Base-by-base conservation (phyloP, 129 eudicot genomes). In the Arctium lappa region DNA sequence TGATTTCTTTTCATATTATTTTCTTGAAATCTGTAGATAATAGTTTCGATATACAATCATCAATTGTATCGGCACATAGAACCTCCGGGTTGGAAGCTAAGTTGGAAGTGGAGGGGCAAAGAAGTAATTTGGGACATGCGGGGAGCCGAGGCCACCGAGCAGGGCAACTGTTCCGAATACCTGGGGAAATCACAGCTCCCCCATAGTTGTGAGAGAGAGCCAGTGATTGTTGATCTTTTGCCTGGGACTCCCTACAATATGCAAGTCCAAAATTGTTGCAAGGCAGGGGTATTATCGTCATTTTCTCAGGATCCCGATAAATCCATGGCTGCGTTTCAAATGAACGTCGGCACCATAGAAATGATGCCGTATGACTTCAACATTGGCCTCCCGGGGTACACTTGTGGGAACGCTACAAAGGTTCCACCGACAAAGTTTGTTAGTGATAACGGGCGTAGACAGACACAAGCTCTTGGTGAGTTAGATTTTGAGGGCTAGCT, bases 91-190 rank as follows among this genome's bases (percentile, higher is more conserved):
- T 94, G 98, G 98, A 90, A 81, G 83, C 84, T 94, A 42, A 89
- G 95, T 48, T 94, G 94, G 94, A 76, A 63, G 71, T 94, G 98
- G 98, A 85, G 78, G 27, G 88, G 85, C 39, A 53, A 90, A 39
- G 92, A 89, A 80, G 95, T 92, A 8, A 90, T 94, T 22, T 91
- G 94, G 96, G 81, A 83, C 60, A 90, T 90, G 87, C 38, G 63
- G 2, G 98, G 97, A n/a, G 97, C 95, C 2, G 98, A 94, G 80
- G 88, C 97, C 12, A 89, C 87, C 0, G 97, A 94, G 72, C 98
- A 94, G 56, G 97, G 98, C 2, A 84, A 92, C 29, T 92, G 97
- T 42, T 81, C 90, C 4, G 34, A 65, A 13, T 82, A 89, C 33
- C 66, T 34, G 16, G 90, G 92, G 5, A 8, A 33, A 65, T 36